These are phyloP conservation scores for Neobulgaria alba DNA, from an alignment of 2,329 filamentous ascomycete genomes.

Conservation along the genomic window DNA sequence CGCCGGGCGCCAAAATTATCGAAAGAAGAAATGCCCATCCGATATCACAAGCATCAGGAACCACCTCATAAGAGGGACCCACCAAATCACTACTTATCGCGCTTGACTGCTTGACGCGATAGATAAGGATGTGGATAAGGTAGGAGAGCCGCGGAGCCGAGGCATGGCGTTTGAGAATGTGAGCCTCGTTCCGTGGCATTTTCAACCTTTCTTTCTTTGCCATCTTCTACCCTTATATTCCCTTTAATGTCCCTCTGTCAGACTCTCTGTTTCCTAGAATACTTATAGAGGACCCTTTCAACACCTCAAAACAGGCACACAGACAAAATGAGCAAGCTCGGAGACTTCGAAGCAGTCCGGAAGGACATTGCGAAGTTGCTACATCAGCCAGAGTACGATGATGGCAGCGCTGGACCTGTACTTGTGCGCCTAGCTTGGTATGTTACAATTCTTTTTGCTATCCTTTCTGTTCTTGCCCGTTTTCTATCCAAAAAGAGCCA, in stretches of 20 bases:
- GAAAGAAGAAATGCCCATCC: neutral
- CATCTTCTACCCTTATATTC: neutral
- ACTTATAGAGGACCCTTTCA: neutral
- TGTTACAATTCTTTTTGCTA: slow-evolving; percentile 15
- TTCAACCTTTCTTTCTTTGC: neutral
- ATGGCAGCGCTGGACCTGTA: slow-evolving; percentile 55
- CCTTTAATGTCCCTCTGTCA: neutral
- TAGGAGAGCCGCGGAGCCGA: neutral
- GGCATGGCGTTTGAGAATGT: too few species aligned
- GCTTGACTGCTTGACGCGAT: neutral
- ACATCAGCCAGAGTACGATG: slow-evolving; percentile 54
- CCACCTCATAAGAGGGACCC: neutral
- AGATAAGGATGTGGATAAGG: neutral
- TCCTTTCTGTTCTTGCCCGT: neutral
- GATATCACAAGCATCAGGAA: neutral
- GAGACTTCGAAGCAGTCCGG: slow-evolving; percentile 55
- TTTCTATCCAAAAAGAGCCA: too few species aligned
- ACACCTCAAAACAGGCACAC: neutral
- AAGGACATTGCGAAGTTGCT: slow-evolving; percentile 45
- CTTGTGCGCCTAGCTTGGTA: slow-evolving; percentile 56
- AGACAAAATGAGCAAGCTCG: slow-evolving; percentile 38
- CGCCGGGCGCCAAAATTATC: neutral
- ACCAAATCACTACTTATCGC: neutral
- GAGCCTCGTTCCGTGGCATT: neutral
- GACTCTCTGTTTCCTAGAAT: neutral